Conservation (phyloP, 306 rosid species). For the Oemleria cerasiformis region DNA sequence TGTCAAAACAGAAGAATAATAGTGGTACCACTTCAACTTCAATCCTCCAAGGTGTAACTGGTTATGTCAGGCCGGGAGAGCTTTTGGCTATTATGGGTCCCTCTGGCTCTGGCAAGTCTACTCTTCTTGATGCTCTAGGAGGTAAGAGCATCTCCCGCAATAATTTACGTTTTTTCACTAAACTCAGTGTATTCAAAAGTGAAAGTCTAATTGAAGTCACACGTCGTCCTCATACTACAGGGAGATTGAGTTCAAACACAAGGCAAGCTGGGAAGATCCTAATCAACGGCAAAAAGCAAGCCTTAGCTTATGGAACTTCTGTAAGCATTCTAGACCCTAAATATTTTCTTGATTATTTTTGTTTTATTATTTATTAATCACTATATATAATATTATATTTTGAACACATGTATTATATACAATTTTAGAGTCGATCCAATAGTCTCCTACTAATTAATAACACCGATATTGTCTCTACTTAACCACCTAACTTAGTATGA, state of each 20-base stretch:
- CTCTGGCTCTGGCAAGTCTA: conserved; percentile 81
- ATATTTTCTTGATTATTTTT: too few species aligned
- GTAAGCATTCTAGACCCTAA: conserved; percentile 15
- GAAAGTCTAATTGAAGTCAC: background rate
- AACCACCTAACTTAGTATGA: too few species aligned
- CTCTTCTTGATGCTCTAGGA: conserved; percentile 69
- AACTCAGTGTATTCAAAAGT: background rate
- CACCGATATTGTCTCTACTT: too few species aligned
- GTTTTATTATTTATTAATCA: too few species aligned
- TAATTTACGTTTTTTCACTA: background rate
- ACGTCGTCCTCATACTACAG: conserved; percentile 27
- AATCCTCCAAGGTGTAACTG: conserved; percentile 48
- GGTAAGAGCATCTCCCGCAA: conserved; percentile 27
- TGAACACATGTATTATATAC: too few species aligned
- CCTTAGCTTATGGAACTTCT: conserved; percentile 43
- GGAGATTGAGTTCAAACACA: conserved; percentile 39
- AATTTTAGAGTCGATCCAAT: too few species aligned
- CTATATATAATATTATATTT: too few species aligned
- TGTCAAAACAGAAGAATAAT: background rate
- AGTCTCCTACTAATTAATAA: too few species aligned
- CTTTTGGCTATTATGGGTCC: conserved; percentile 73
- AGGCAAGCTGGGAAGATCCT: conserved; percentile 37
- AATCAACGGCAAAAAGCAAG: conserved; percentile 38
- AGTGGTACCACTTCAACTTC: conserved; percentile 32
- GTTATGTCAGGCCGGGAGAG: conserved; percentile 57